These are phyloP conservation scores for Rhizopogon roseolus DNA, from an alignment of 768 basidiomycete species.

Conservation along the genomic window DNA sequence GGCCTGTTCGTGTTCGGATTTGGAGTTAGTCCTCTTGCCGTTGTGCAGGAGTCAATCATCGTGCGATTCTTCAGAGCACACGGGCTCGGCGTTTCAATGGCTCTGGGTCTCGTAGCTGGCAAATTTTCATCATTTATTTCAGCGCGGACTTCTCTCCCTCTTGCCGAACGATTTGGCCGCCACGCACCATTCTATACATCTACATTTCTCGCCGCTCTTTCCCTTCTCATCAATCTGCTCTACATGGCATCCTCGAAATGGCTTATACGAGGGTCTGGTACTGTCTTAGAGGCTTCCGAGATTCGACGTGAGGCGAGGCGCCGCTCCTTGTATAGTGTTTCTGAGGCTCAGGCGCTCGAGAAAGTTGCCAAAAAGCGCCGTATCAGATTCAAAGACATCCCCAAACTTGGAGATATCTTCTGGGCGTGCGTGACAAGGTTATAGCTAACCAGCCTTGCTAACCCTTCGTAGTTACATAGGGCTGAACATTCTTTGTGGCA, in stretches of 20 bases:
- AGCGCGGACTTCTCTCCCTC: slow-evolving; percentile 70
- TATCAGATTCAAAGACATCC: slow-evolving; percentile 57
- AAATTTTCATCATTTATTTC: slow-evolving; percentile 76
- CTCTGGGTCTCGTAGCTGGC: slow-evolving; percentile 78
- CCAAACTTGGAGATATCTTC: slow-evolving; percentile 68
- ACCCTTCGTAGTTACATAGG: slow-evolving; percentile 53
- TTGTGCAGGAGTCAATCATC: slow-evolving; percentile 82
- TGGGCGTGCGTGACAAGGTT: slow-evolving; percentile 53
- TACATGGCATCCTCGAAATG: slow-evolving; percentile 63
- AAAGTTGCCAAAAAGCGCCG: slow-evolving; percentile 61
- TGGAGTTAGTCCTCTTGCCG: slow-evolving; percentile 74
- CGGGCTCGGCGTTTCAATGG: slow-evolving; percentile 72
- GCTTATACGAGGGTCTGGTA: slow-evolving; percentile 56
- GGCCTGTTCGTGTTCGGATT: slow-evolving; percentile 80
- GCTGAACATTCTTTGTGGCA: slow-evolving; percentile 70
- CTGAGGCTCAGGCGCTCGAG: slow-evolving; percentile 59
- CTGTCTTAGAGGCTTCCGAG: slow-evolving; percentile 62
- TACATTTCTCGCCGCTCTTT: slow-evolving; percentile 57
- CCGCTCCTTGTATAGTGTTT: slow-evolving; percentile 37
- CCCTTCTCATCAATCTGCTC: slow-evolving; percentile 62
- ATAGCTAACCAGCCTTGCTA: not conserved
- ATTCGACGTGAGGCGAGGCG: slow-evolving; percentile 49
- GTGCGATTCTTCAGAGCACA: slow-evolving; percentile 76
- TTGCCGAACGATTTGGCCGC: slow-evolving; percentile 62
- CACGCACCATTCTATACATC: slow-evolving; percentile 74